Evolutionary conservation across 257 asterid genomes (phyloP), one percentile per base, ranked within the genome.

Genomic region (Salvia splendens): DNA sequence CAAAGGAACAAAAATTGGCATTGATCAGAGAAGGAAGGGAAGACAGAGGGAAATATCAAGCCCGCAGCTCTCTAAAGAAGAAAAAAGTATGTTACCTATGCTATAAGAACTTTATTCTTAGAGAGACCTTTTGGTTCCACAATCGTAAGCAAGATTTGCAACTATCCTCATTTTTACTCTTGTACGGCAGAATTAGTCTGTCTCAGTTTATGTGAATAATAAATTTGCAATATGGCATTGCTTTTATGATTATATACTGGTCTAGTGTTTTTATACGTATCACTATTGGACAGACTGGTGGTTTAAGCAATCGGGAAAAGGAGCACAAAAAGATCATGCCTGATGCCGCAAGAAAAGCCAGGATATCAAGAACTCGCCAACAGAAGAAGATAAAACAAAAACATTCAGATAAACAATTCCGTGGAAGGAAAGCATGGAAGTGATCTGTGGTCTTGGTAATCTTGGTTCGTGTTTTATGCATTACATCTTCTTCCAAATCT

Each of bases 351-450:
- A 90, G 80, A 76, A 81, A 85, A 77, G 67, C 80, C 15, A 85
- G 73, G 77, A 74, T 82, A 5, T 61, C 84, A 33, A 83, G 57
- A 78, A 66, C 84, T 41, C 84, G 89, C 24, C 45, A 35, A 14
- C 79, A 77, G 61, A 90, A 82, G 78, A 88, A 84, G 87, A 87
- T 15, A 62, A 69, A 69, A 56, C 68, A 65, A 32, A 66, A 66
- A 11, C 77, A 75, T 0, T 35, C 92, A 1, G 85, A 88, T 76
- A 90, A 84, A 58, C 96, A 93, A 61, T 88, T 87, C 75, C 91
- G 96, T 24, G 98, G 97, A 46, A 85, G 88, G 78, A 93, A 90
- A 81, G 98, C 98, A 63, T 93, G 98, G 98, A 93, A 93, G 71
- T 86, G 80, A 70, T 71, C 17, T 8, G 51, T 32, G 4, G 10